Conservation (phyloP, 2,329 filamentous ascomycete species). For the Purpureocillium lavendulum region DNA sequence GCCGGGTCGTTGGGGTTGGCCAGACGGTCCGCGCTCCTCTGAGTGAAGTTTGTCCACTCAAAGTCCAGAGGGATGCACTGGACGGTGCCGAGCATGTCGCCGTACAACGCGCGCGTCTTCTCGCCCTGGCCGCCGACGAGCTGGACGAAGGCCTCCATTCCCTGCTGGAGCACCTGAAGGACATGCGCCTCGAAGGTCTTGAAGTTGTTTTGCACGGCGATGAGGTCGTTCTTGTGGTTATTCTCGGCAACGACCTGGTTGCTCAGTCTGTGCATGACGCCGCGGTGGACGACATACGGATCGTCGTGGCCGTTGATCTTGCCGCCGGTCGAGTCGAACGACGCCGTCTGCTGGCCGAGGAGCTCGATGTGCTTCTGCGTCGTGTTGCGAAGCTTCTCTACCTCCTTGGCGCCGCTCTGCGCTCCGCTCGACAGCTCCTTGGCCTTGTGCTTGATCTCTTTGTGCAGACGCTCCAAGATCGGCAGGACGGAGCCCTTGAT, state of each 20-base stretch:
- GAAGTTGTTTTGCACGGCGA: constrained; percentile 88
- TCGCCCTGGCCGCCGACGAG: constrained; percentile 74
- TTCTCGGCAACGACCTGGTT: constrained; percentile 94
- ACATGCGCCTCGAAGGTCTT: constrained; percentile 80
- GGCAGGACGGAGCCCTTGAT: constrained; percentile 81
- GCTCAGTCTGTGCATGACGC: constrained; percentile 74
- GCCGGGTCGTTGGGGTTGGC: constrained; percentile 70
- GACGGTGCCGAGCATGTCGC: constrained; percentile 69
- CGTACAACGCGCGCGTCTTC: constrained; percentile 71
- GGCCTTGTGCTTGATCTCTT: constrained; percentile 92
- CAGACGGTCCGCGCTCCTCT: constrained; percentile 62
- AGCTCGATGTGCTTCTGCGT: constrained; percentile 97
- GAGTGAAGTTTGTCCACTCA: constrained; percentile 82
- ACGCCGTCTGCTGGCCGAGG: constrained; percentile 75
- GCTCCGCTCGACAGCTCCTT: constrained; percentile 82
- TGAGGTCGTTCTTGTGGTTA: constrained; percentile 85
- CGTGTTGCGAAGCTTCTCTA: constrained; percentile 75
- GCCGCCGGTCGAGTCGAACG: constrained; percentile 67
- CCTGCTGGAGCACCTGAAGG: constrained; percentile 71
- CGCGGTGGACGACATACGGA: constrained; percentile 79
- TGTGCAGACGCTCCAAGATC: constrained; percentile 81
- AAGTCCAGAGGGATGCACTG: constrained; percentile 77
- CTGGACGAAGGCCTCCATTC: constrained; percentile 75
- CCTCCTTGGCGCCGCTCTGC: constrained; percentile 77
- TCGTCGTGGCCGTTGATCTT: constrained; percentile 67